Base-by-base conservation (phyloP, 495 filamentous ascomycete species). In the Penicillium tannophilum region DNA sequence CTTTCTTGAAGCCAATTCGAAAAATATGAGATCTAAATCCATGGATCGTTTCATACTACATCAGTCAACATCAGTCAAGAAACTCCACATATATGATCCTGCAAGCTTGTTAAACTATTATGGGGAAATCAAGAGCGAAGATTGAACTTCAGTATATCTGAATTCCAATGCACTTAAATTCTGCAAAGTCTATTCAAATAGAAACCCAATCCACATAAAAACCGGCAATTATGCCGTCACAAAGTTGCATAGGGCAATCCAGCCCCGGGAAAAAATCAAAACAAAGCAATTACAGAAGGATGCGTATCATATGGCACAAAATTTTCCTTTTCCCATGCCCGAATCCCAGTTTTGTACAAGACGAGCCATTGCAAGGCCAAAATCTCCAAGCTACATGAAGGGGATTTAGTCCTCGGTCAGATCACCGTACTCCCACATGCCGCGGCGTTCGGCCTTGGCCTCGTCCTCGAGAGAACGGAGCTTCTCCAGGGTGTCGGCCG, bases 341-440 rank as follows among this genome's bases (percentile, higher is more conserved):
- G 23, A 49, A 28, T 30, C 11, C 16, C 36, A 43, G 20, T 42
- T 54, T 54, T 54, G 23, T 54, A 54, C 52, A 54, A 20, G 43
- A 56, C 45, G 48, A 36, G 17, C 43, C n/a, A 47, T 52, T 49
- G 65, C 54, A 63, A 57, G 31, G n/a, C 35, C 17, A 46, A 23
- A 45, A 54, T 57, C 44, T 56, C 55, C 60, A 36, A 62, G 54
- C 53, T 53, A 60, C 17, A 8, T 8, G 33, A 43, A 16, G 43
- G 31, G n/a, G 16, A 48, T 52, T 67, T 86, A 91, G 73, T 96
- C 92, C 77, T 93, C 91, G 16, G 88, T 92, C 71, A 95, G 77
- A 74, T 98, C 95, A 56, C 95, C 95, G 77, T 98, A 98, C 80
- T 98, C 93, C 92, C 92, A 98, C 80, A 97, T 93, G 45, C 95